Base-by-base conservation (phyloP, 1,284 basidiomycete species). In the Neolentinus lepideus region DNA sequence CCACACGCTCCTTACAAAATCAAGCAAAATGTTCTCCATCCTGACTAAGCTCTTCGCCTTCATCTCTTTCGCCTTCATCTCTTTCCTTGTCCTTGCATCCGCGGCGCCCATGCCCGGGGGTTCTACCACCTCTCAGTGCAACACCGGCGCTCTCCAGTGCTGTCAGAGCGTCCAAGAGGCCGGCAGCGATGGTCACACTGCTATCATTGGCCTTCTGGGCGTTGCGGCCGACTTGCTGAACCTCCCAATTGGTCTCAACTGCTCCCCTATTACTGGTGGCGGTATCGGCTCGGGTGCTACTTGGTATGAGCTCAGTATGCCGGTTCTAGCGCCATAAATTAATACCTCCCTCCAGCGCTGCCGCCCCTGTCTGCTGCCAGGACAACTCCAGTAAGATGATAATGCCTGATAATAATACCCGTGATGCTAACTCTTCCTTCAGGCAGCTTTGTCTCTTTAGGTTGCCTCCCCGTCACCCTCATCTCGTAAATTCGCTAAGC, bases 171-270 rank as follows among this genome's bases (percentile, higher is more conserved):
- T 47, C 14, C 27, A 48, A 16, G 22, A 52, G 3, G 27, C 55
- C 14, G 43, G 19, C n/a, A 45, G 33, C 45, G 26, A 19, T 6
- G 21, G 51, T 2, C 25, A 45, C 24, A 33, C 51, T 27, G 22
- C 12, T 10, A 22, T 51, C 0, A 36, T 62, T 1, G 25, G 14
- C 0, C 0, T 59, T 16, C 25, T 56, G n/a, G 0, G 1, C 2
- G 21, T 57, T 1, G 1, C 11, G 1, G 0, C 1, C 0, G 62
- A 60, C 1, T 16, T 59, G 1, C 51, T 54, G 48, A 56, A 51
- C 25, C 56, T 58, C 1, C 1, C 14, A 0, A 59, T 77, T 27
- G 79, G 77, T 4, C 0, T 70, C 0, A 62, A 26, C 1, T 81
- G 79, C 58, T 63, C 64, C 2, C 67, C 72, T 14, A 36, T 76